Percentiles rank a stretch among this genome's conserved stretches.
These are phyloP conservation scores for Paraurostyla sp. DNA, from an alignment of 73 alveolate genomes.

Conservation along the genomic window DNA sequence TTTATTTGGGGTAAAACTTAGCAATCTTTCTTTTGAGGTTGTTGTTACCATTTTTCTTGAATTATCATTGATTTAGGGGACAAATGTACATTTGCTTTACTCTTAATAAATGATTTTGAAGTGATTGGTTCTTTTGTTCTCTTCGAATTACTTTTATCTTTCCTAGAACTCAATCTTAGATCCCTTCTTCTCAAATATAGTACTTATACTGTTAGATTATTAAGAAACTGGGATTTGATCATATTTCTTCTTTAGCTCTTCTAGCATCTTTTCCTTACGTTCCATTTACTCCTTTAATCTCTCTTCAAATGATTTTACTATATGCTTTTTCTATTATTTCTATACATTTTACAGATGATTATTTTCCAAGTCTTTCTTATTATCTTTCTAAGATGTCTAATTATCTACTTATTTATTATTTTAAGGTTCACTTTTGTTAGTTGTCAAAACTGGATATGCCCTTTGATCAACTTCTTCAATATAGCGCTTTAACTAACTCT, in stretches of 20 bases:
- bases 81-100: conserved; percentile 17
- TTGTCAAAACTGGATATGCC: background rate
- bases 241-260: conserved; percentile 12
- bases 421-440: background rate
- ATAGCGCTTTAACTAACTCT: background rate
- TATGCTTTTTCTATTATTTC: no score
- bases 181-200: background rate
- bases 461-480: conserved; percentile 13
- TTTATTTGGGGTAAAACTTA: background rate
- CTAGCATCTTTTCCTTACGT: conserved; percentile 45
- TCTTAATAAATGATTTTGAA: background rate
- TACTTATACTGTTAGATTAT: no score
- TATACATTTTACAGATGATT: no score
- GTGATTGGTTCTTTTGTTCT: background rate
- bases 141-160: background rate
- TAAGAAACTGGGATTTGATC: no score
- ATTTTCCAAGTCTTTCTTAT: no score
- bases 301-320: no score
- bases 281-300: conserved; percentile 38
- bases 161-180: background rate
- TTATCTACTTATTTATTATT: background rate
- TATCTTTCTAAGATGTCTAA: no score
- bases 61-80: background rate
- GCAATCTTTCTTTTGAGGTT: background rate
- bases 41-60: background rate